phyloP scores from a whole-genome alignment of 768 basidiomycete species.

The Podaxis sp. region DNA sequence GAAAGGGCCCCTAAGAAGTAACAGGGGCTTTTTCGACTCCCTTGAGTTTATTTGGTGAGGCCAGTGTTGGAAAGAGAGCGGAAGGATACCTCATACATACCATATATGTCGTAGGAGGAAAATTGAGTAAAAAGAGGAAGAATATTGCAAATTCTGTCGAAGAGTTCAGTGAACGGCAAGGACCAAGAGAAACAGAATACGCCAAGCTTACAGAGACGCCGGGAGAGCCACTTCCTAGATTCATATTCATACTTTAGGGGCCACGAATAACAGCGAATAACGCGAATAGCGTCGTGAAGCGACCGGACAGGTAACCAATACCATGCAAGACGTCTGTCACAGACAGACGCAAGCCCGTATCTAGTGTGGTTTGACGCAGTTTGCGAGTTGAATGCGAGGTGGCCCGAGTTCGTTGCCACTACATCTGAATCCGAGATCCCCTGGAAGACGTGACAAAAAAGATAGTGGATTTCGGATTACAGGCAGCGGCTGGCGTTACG shows the following conservation, averaged over 20 bases:
- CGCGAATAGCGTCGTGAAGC: constrained; percentile 31
- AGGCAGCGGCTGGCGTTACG: too few relatives aligned
- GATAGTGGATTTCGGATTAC: too few relatives aligned
- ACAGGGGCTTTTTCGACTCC: constrained; percentile 21
- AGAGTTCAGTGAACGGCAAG: background rate
- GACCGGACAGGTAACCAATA: constrained; percentile 35
- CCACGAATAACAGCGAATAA: constrained; percentile 27
- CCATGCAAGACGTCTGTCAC: too few relatives aligned
- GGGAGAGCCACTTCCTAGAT: constrained; percentile 35
- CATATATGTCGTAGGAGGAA: constrained; percentile 37
- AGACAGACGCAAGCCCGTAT: too few relatives aligned
- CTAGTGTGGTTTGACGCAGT: too few relatives aligned
- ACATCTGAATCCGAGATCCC: too few relatives aligned
- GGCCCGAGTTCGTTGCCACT: too few relatives aligned
- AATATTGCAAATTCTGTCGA: constrained; percentile 33
- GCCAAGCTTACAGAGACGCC: constrained; percentile 41
- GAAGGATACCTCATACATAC: constrained; percentile 43
- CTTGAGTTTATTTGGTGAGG: constrained; percentile 34
- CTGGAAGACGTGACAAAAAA: too few relatives aligned
- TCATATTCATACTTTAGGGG: constrained; percentile 26
- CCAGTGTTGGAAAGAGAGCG: constrained; percentile 29
- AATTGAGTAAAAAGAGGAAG: constrained; percentile 36
- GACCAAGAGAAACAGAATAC: constrained; percentile 14
- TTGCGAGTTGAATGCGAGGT: too few relatives aligned
- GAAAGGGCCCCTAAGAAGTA: constrained; percentile 37